Evolutionary conservation across 192 early-diverging fungal genomes (phyloP).

Genomic region (Cetraspora pellucida): DNA sequence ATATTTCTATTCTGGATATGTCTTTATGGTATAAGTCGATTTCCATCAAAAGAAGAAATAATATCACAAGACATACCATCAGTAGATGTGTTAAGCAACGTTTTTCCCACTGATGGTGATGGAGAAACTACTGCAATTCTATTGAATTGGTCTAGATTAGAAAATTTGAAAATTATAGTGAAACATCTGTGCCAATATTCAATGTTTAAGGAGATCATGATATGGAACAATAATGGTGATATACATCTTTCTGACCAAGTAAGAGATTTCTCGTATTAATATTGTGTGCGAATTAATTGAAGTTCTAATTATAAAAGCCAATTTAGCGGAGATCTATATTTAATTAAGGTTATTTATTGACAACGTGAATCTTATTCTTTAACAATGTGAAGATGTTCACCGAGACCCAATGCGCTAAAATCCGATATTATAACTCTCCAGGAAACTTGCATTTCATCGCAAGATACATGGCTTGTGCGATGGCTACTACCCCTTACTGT

Average conservation of each 20-base stretch:
- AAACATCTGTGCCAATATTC: constrained; percentile 53
- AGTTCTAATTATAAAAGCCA: neutral
- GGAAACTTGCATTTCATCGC: constrained; percentile 54
- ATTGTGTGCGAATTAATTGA: neutral
- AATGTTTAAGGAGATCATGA: constrained; percentile 59
- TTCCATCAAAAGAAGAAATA: neutral
- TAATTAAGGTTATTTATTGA: neutral
- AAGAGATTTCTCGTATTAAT: constrained; percentile 10
- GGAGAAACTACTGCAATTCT: constrained; percentile 51
- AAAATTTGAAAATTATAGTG: constrained; percentile 49
- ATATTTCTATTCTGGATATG: neutral
- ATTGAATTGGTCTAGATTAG: constrained; percentile 42
- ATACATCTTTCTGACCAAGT: constrained; percentile 50
- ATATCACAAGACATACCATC: neutral
- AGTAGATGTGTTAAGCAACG: neutral
- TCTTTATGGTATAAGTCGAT: neutral
- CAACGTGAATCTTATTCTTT: no score
- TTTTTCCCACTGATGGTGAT: constrained; percentile 49
- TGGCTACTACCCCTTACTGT: constrained; percentile 57
- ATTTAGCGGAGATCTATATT: no score
- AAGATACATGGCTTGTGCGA: constrained; percentile 58
- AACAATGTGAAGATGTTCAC: constrained; percentile 42
- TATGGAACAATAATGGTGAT: constrained; percentile 58
- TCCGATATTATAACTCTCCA: constrained; percentile 53
- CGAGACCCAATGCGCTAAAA: constrained; percentile 42